Conservation (phyloP, 345 rosid genomes). For the Euphorbia lathyris region DNA sequence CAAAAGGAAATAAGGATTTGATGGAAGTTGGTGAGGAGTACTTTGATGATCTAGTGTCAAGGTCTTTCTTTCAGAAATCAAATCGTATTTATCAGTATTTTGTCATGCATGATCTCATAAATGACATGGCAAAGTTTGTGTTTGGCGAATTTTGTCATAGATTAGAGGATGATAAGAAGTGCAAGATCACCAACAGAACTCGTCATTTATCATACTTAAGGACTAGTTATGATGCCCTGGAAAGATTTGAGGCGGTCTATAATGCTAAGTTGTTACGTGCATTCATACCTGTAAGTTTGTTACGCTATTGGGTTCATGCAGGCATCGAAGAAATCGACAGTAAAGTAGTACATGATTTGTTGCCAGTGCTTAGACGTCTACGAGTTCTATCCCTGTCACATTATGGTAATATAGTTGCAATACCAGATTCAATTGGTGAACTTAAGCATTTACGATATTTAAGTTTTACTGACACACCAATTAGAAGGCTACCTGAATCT, state of each 20-base stretch:
- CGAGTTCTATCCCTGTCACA: conserved; percentile 39
- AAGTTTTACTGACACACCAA: conserved; percentile 28
- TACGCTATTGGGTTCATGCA: conserved; percentile 26
- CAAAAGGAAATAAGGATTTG: neutral
- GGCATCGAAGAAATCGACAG: conserved; percentile 20
- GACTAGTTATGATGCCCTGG: conserved; percentile 9
- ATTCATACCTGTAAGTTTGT: conserved; percentile 34
- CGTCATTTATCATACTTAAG: conserved; percentile 34
- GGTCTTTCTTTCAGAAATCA: conserved; percentile 9
- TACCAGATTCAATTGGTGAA: conserved; percentile 37
- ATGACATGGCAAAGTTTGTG: conserved; percentile 37
- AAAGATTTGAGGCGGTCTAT: conserved; percentile 30
- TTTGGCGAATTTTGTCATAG: conserved; percentile 26
- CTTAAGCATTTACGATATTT: conserved; percentile 35
- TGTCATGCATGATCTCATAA: conserved; percentile 39
- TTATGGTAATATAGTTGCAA: conserved; percentile 23
- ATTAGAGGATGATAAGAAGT: conserved; percentile 19
- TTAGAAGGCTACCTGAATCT: conserved; percentile 31
- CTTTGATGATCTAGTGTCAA: conserved; percentile 5
- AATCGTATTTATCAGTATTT: neutral
- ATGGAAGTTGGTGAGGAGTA: neutral
- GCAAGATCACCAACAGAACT: conserved; percentile 20
- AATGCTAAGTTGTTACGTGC: conserved; percentile 37
- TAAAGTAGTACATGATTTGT: conserved; percentile 20
- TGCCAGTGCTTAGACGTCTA: conserved; percentile 24